Conservation (phyloP, 129 eudicot genomes). For the Lonicera japonica region DNA sequence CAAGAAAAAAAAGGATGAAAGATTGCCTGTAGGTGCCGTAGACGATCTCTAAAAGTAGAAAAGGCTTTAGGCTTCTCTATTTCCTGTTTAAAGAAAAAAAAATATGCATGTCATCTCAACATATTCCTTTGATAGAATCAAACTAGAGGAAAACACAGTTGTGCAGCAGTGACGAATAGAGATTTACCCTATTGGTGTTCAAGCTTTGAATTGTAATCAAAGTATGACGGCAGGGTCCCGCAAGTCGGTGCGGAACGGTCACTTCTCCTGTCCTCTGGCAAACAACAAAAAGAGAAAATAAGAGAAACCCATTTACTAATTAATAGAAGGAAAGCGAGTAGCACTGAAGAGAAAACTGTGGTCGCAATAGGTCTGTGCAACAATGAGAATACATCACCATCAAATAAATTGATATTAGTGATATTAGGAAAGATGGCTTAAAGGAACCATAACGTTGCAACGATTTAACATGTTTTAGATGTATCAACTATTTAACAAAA, state of each 20-base stretch:
- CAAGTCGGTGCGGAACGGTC: conserved; percentile 60
- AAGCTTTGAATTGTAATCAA: conserved; percentile 43
- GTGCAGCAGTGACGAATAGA: conserved; percentile 1
- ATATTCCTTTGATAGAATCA: conserved; percentile 5
- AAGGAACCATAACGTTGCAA: too few species aligned
- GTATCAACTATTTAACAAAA: too few species aligned
- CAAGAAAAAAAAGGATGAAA: conserved; percentile 9
- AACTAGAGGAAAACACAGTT: conserved; percentile 4
- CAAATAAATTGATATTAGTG: too few species aligned
- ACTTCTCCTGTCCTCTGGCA: conserved; percentile 46
- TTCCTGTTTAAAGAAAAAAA: conserved; percentile 38
- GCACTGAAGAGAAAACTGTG: too few species aligned
- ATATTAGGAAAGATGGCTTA: too few species aligned
- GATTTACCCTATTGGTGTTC: conserved; percentile 54
- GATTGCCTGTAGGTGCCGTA: conserved; percentile 78
- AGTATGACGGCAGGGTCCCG: conserved; percentile 72
- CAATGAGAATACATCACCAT: too few species aligned
- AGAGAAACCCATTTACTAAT: background rate
- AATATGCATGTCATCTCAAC: background rate
- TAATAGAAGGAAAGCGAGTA: too few species aligned
- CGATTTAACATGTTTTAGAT: too few species aligned
- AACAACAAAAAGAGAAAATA: conserved; percentile 17
- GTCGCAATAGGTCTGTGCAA: too few species aligned
- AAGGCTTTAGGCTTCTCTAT: conserved; percentile 62
- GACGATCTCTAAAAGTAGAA: conserved; percentile 83